Percentiles rank a stretch among this genome's conserved stretches.
phyloP scores from a whole-genome alignment of 768 basidiomycete genomes.

The Boletales sp. region DNA sequence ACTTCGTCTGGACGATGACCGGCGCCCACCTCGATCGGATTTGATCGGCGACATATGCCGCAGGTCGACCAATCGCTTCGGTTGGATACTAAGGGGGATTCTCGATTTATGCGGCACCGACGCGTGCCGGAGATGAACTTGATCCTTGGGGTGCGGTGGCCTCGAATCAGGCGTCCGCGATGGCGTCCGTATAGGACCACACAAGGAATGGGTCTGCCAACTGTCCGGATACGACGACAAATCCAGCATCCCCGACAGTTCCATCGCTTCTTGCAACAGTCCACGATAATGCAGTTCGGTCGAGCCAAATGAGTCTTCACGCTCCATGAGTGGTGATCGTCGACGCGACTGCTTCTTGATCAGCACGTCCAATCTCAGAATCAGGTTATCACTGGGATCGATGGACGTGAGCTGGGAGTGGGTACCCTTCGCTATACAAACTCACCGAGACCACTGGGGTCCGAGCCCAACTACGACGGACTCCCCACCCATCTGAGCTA shows the following conservation, averaged over 20 bases:
- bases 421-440: background rate
- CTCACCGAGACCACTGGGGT: slow-evolving; percentile 57
- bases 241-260: slow-evolving; percentile 20
- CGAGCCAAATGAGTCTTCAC: slow-evolving; percentile 18
- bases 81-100: slow-evolving; percentile 43
- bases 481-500: slow-evolving; percentile 45
- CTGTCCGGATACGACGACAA: slow-evolving; percentile 37
- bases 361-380: slow-evolving; percentile 31
- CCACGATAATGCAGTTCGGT: slow-evolving; percentile 52
- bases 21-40: slow-evolving; percentile 29
- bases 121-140: slow-evolving; percentile 58
- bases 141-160: slow-evolving; percentile 55
- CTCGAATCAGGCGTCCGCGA: slow-evolving; percentile 46
- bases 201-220: slow-evolving; percentile 19
- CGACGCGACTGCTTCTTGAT: slow-evolving; percentile 24
- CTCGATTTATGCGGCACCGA: slow-evolving; percentile 36
- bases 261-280: slow-evolving; percentile 37
- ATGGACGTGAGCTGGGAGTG: background rate
- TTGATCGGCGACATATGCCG: slow-evolving; percentile 39
- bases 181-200: slow-evolving; percentile 60
- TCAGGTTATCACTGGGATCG: slow-evolving; percentile 15
- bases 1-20: slow-evolving; percentile 44
- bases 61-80: slow-evolving; percentile 53
- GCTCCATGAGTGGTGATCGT: background rate
- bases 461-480: slow-evolving; percentile 39